Evolutionary conservation across 805 yeast genomes (phyloP).

Genomic region (Nematodospora valgi): DNA sequence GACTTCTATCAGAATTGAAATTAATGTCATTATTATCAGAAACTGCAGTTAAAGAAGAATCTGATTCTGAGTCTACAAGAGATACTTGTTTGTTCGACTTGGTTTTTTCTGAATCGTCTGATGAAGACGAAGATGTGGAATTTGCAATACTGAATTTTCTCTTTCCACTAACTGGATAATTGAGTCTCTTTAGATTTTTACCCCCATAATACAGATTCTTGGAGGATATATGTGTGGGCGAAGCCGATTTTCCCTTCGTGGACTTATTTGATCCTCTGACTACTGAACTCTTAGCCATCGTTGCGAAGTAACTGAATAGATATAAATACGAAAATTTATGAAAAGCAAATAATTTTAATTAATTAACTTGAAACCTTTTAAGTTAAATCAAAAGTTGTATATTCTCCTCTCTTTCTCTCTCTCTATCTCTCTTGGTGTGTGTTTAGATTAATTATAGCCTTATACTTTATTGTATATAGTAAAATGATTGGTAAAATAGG

Average conservation of each 20-base stretch:
- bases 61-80: slow-evolving; percentile 23
- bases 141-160: slow-evolving; percentile 36
- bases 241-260: no score
- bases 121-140: slow-evolving; percentile 24
- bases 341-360: neutral
- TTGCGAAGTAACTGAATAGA: no score
- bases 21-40: slow-evolving; percentile 9
- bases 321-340: neutral
- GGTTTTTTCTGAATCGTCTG: slow-evolving; percentile 17
- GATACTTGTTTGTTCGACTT: slow-evolving; percentile 1
- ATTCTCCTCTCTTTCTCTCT: neutral
- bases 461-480: neutral
- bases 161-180: slow-evolving; percentile 13
- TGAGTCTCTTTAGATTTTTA: slow-evolving; percentile 27
- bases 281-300: no score
- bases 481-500: slow-evolving; percentile 5
- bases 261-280: no score
- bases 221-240: no score
- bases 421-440: neutral
- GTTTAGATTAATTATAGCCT: no score
- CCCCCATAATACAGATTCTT: slow-evolving; percentile 24
- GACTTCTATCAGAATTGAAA: slow-evolving; percentile 1
- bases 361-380: no score
- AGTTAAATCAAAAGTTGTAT: no score
- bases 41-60: slow-evolving; percentile 40